phyloP scores from a whole-genome alignment of 2,329 filamentous ascomycete genomes.

The Penicillium palitans region DNA sequence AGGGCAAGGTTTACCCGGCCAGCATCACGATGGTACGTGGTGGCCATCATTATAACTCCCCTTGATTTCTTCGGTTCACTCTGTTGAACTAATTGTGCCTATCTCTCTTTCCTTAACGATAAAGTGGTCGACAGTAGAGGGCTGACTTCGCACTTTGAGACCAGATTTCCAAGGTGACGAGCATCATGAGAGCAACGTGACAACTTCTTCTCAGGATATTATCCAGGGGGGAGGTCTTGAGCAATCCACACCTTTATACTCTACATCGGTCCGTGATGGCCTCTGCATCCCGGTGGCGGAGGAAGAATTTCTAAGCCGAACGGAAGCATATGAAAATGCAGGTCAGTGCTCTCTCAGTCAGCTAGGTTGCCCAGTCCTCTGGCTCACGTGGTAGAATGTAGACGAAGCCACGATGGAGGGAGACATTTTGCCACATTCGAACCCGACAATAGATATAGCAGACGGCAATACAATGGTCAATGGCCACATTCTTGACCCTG shows the following conservation, averaged over 20 bases:
- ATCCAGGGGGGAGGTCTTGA: conserved; percentile 2
- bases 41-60: conserved; percentile 2
- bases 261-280: background rate
- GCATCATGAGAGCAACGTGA: background rate
- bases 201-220: background rate
- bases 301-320: conserved; percentile 3
- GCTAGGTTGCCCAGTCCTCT: background rate
- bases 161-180: background rate
- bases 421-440: background rate
- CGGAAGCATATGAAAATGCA: background rate
- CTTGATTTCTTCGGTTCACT: conserved; percentile 4
- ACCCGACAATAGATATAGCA: too few species aligned
- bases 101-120: conserved; percentile 2
- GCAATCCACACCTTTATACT: conserved; percentile 2
- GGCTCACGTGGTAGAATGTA: conserved; percentile 2
- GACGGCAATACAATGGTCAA: background rate
- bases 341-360: conserved; percentile 1
- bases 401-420: background rate
- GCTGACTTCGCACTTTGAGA: background rate
- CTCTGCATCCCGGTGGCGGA: background rate
- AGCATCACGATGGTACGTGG: conserved; percentile 3
- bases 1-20: background rate
- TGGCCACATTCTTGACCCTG: background rate
- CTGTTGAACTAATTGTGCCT: conserved; percentile 1
- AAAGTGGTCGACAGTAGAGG: background rate